These are phyloP conservation scores for Penicillium sp. DNA, from an alignment of 2,329 filamentous ascomycete species.

Conservation along the genomic window DNA sequence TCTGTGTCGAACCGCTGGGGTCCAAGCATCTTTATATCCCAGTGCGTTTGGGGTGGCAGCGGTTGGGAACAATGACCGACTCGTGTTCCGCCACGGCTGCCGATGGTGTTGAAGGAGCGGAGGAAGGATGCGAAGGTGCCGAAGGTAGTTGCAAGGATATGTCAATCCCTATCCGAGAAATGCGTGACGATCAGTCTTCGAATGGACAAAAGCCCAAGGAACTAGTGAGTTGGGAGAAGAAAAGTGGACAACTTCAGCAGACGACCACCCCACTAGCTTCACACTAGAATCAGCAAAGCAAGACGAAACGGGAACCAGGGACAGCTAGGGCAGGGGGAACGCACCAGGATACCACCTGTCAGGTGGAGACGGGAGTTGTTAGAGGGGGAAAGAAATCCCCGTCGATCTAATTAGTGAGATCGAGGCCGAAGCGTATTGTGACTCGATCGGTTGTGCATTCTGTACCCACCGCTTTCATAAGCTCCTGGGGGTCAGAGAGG, in stretches of 20 bases:
- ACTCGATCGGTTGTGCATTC: constrained; percentile 11
- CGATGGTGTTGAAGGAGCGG: background rate
- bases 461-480: constrained; percentile 18
- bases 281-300: constrained; percentile 4
- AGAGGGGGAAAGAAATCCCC: constrained; percentile 7
- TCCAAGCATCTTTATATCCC: constrained; percentile 11
- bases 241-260: constrained; percentile 8
- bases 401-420: constrained; percentile 11
- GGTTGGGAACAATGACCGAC: background rate
- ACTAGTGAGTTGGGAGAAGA: background rate
- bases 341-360: constrained; percentile 7
- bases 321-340: background rate
- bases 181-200: background rate
- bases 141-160: background rate
- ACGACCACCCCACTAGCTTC: background rate
- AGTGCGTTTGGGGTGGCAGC: background rate
- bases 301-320: background rate
- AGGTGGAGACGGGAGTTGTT: constrained; percentile 12
- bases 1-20: constrained; percentile 16
- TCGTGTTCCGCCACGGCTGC: background rate
- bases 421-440: constrained; percentile 4
- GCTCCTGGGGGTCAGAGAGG: background rate
- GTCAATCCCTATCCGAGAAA: background rate
- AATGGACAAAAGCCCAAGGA: background rate
- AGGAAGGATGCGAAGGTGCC: background rate